Base-by-base conservation (phyloP, 2,329 filamentous ascomycete genomes). In the Hymenoscyphus salicellus region DNA sequence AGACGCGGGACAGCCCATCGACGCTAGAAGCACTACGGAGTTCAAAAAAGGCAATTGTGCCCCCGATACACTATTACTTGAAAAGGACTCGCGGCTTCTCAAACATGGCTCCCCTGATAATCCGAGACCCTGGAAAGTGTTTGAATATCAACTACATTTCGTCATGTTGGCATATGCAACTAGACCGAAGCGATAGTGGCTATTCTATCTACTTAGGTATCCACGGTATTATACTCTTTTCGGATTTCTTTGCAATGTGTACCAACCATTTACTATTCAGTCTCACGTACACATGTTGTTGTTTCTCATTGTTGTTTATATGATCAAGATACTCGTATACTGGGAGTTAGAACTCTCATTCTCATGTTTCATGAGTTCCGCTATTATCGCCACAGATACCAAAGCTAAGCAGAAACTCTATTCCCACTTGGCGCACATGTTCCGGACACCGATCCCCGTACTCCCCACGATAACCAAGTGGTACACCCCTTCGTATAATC, bases 331-430 rank as follows among this genome's bases (percentile, higher is more conserved):
- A 38, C 14, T 4, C 33, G 28, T 33, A 10, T 8, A 33, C 8
- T 33, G 32, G 32, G 32, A 38, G 4, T 38, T 38, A 10, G 11
- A 38, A 38, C 33, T 38, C 8, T 11, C 36, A 38, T 49, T 32
- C 41, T 26, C 23, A 60, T 36, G 58, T 60, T 60, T 60, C 58
- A 60, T 30, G 32, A 23, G 30, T 60, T 60, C 28, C 14, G 36
- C 14, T 38, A 38, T 38, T 16, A 38, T 38, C 36, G 38, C 30
- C 38, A 60, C 20, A 49, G 38, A 49, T 23, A 60, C 58, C 16
- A 61, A 55, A 55, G n/a, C 41, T 32, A 36, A 55, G 28, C 20
- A 30, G 32, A 62, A 62, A 62, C 49, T 62, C n/a, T 62, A 41
- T 57, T 55, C 20, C 14, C 49, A n/a, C 60, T 62, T 62, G 33